Base-by-base conservation (phyloP, 2,329 filamentous ascomycete genomes). In the Mycosphaerella sp. region DNA sequence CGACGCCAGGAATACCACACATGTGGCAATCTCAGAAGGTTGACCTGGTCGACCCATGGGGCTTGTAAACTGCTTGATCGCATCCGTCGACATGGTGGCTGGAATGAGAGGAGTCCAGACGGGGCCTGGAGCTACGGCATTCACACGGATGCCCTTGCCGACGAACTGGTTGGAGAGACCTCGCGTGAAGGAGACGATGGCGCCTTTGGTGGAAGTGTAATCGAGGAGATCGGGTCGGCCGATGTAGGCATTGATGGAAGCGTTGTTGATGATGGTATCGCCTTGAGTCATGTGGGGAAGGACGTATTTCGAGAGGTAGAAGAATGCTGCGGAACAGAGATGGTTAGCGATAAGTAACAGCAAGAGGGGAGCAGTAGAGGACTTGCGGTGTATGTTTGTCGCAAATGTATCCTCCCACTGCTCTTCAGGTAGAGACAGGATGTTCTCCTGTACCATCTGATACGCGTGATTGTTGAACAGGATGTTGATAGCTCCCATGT, bases 321-420 rank as follows among this genome's bases (percentile, higher is more conserved):
- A 93, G 73, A 82, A 85, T 2, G 65, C 64, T 67, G 55, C 14
- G 14, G 27, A 6, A 21, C 21, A 6, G 21, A 21, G 21, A 28
- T 32, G 6, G 8, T 6, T 34, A 28, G 12, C 10, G 16, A 41
- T 14, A 4, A 41, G 17, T 12, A 17, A 42, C 14, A 27, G 3
- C 25, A 10, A 47, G n/a, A 25, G 28, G 9, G 36, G 6, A 21
- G 6, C 18, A 27, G 8, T 3, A 4, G 6, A 21, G 21, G 6
- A 58, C 63, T 51, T 51, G 65, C 64, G 62, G 68, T 91, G 85
- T 63, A 93, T 89, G 71, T 93, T 94, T 42, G 82, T 87, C 69
- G 88, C 77, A 71, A 94, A 91, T 0, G 86, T 91, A 53, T 82
- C 75, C 45, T 84, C 62, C 87, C 86, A 93, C 71, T 93, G 87